These are phyloP conservation scores for Luffa aegyptiaca DNA, from an alignment of 306 rosid genomes.

Conservation along the genomic window DNA sequence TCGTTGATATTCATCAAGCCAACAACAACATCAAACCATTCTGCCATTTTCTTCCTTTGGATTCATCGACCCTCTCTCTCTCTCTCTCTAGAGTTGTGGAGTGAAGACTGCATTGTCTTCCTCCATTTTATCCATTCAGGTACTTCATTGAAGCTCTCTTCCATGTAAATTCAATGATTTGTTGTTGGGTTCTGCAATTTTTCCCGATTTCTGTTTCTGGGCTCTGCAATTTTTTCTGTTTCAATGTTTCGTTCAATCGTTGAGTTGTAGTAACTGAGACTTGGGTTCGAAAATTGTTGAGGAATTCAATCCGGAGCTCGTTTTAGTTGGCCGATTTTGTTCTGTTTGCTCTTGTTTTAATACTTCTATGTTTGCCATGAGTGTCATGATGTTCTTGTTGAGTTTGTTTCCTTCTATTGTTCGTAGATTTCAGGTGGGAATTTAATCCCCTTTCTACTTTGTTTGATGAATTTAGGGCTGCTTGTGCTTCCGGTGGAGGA, in stretches of 20 bases:
- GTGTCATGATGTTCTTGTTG: neutral
- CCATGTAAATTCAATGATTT: neutral
- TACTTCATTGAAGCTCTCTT: neutral
- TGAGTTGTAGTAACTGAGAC: neutral
- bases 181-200: neutral
- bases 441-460: neutral
- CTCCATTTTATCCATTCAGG: neutral
- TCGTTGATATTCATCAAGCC: conserved; percentile 1
- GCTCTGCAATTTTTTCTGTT: neutral
- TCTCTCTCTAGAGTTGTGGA: neutral
- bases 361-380: neutral
- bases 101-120: neutral
- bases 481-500: neutral
- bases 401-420: neutral
- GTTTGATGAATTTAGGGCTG: neutral
- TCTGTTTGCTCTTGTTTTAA: neutral
- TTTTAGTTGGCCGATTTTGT: neutral
- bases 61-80: conserved; percentile 17
- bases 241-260: neutral
- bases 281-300: neutral
- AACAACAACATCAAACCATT: neutral
- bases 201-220: neutral
- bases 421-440: neutral
- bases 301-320: neutral
- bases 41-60: conserved; percentile 2